Evolutionary conservation across 495 filamentous ascomycete species (phyloP).

Genomic region (Trichocladium uniseriatum): DNA sequence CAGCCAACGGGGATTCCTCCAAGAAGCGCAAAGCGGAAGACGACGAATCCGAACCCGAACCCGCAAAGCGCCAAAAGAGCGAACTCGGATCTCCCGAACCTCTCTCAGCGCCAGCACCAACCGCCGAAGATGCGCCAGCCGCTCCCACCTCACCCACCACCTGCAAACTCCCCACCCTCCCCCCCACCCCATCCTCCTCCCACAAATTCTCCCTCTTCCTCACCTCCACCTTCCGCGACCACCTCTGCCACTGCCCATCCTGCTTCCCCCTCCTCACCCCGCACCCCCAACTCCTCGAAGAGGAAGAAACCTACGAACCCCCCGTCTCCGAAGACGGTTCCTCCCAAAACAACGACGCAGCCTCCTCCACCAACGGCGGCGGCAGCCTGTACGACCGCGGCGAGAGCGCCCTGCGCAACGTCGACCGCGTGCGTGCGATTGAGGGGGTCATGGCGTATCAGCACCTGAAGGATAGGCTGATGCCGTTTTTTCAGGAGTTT

Average conservation of each 20-base stretch:
- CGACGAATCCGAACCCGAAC: constrained; percentile 24
- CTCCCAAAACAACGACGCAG: constrained; percentile 33
- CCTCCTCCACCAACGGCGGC: constrained; percentile 39
- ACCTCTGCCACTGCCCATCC: constrained; percentile 63
- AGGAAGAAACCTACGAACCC: constrained; percentile 88
- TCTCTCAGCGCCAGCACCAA: neutral
- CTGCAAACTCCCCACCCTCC: constrained; percentile 42
- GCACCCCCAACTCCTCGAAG: constrained; percentile 76
- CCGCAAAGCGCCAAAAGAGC: constrained; percentile 54
- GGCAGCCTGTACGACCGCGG: constrained; percentile 80
- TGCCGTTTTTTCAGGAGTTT: constrained; percentile 84
- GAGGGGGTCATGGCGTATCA: constrained; percentile 98
- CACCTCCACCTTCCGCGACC: constrained; percentile 60
- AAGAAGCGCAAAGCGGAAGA: constrained; percentile 72
- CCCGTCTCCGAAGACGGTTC: constrained; percentile 51
- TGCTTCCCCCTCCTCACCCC: constrained; percentile 65
- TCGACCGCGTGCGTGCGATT: constrained; percentile 87
- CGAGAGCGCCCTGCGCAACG: constrained; percentile 77
- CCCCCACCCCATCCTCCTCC: constrained; percentile 43
- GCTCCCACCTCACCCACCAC: neutral
- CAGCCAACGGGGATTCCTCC: constrained; percentile 12
- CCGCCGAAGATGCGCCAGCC: neutral
- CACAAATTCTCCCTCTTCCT: constrained; percentile 72
- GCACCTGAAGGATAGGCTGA: constrained; percentile 86
- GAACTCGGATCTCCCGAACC: constrained; percentile 12